These are phyloP conservation scores for Hamamelis virginiana DNA, from an alignment of 164 flowering plant species.

Conservation along the genomic window DNA sequence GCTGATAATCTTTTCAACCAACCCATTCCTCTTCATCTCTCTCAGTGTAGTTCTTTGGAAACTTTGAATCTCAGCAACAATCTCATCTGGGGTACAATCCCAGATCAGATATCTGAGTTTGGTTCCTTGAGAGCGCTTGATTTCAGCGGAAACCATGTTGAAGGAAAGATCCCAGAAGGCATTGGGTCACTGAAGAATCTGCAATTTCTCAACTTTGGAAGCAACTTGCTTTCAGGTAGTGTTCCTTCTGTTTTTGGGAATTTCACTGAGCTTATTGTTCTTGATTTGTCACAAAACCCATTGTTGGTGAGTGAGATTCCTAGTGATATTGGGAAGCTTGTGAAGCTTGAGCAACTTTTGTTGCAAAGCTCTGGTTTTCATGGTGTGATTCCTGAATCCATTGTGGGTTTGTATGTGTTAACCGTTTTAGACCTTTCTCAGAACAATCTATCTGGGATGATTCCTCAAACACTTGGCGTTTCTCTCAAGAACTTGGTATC, in stretches of 20 bases:
- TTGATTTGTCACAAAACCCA: conserved; percentile 71
- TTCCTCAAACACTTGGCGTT: conserved; percentile 50
- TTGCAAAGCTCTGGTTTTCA: conserved; percentile 66
- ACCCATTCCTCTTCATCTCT: conserved; percentile 74
- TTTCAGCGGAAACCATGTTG: conserved; percentile 64
- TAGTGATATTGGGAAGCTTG: conserved; percentile 53
- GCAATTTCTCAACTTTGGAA: conserved; percentile 66
- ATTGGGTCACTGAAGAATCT: conserved; percentile 50
- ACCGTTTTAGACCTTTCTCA: conserved; percentile 67
- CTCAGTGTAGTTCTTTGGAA: conserved; percentile 55
- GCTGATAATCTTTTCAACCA: conserved; percentile 73
- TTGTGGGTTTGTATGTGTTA: conserved; percentile 51
- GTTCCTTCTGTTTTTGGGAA: conserved; percentile 55
- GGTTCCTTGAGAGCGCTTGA: conserved; percentile 56
- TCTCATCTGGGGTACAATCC: conserved; percentile 86
- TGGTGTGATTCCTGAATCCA: conserved; percentile 64
- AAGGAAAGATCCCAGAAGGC: conserved; percentile 62
- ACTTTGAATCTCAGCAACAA: conserved; percentile 72
- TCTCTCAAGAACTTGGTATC: conserved; percentile 49
- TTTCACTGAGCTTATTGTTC: conserved; percentile 58
- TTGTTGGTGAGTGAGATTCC: conserved; percentile 67
- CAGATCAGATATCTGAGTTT: conserved; percentile 65
- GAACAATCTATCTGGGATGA: conserved; percentile 65
- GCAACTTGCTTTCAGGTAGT: conserved; percentile 70
- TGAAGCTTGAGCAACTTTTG: conserved; percentile 60